These are phyloP conservation scores for Paramecium pentaurelia DNA, from an alignment of 73 alveolate genomes.

Conservation along the genomic window DNA sequence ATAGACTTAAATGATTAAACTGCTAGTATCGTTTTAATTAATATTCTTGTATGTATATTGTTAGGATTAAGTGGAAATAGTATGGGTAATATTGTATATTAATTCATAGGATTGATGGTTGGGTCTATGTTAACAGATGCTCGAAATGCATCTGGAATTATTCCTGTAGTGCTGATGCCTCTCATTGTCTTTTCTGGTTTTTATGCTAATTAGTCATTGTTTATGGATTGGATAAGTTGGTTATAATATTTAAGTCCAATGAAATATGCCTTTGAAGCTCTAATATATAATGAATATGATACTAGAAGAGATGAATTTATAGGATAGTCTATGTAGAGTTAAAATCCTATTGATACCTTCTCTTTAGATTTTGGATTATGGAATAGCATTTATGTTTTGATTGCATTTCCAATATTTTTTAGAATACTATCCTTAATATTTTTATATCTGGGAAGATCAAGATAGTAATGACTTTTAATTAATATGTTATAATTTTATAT, in stretches of 20 bases:
- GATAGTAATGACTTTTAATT: neutral
- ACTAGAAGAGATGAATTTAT: neutral
- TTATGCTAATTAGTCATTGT: conserved; percentile 60
- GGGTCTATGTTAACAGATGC: conserved; percentile 60
- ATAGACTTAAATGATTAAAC: conserved; percentile 17
- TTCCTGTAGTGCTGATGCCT: conserved; percentile 69
- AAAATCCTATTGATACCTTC: neutral
- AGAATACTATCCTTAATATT: neutral
- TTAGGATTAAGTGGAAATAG: conserved; percentile 54
- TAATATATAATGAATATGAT: conserved; percentile 63
- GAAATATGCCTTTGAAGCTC: conserved; percentile 68
- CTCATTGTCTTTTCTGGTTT: conserved; percentile 72
- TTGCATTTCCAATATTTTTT: neutral
- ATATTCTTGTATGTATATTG: neutral
- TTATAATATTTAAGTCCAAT: conserved; percentile 75
- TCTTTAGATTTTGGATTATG: conserved; percentile 18
- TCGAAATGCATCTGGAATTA: conserved; percentile 60
- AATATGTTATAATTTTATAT: neutral
- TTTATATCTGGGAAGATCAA: neutral
- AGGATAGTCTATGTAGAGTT: neutral
- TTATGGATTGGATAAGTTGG: conserved; percentile 74
- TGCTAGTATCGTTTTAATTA: neutral
- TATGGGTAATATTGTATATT: conserved; percentile 45
- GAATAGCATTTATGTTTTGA: neutral
- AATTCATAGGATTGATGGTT: conserved; percentile 18